Percentiles rank a stretch among this genome's conserved stretches.
phyloP scores from a whole-genome alignment of 257 asterid genomes.

The Knoxia roxburghii region DNA sequence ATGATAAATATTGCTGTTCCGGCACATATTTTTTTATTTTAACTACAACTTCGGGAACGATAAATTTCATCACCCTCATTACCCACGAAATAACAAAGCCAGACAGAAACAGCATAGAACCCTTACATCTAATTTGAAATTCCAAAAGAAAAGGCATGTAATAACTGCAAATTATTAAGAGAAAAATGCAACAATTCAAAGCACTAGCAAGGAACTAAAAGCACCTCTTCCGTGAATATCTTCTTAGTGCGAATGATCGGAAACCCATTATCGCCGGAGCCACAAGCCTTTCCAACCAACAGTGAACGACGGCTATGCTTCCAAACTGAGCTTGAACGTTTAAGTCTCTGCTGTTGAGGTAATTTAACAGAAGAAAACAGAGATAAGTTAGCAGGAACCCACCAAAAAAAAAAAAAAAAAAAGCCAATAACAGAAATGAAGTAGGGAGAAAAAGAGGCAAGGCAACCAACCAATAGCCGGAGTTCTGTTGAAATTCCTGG shows the following conservation, averaged over 20 bases:
- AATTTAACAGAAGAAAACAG: background rate
- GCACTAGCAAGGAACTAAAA: slow-evolving; percentile 8
- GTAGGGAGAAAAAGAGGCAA: slow-evolving; percentile 2
- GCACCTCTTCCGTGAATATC: slow-evolving; percentile 79
- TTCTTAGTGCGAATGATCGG: slow-evolving; percentile 47
- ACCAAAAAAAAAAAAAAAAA: background rate
- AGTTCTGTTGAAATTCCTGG: slow-evolving; percentile 19
- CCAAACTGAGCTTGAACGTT: slow-evolving; percentile 33
- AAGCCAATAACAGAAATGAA: too few relatives aligned
- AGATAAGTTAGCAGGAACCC: background rate
- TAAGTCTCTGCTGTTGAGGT: slow-evolving; percentile 36
- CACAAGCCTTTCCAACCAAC: slow-evolving; percentile 38
- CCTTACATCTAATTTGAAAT: background rate
- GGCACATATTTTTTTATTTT: too few relatives aligned
- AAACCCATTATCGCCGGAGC: slow-evolving; percentile 37
- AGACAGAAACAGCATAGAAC: too few relatives aligned
- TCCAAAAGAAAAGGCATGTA: background rate
- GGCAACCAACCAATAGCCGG: slow-evolving; percentile 34
- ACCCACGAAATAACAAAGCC: background rate
- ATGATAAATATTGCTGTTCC: too few relatives aligned
- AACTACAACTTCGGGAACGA: too few relatives aligned
- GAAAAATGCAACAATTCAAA: background rate
- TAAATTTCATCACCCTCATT: background rate
- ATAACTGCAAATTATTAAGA: background rate
- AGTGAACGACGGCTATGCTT: slow-evolving; percentile 23